Base-by-base conservation (phyloP, 495 filamentous ascomycete species). In the Cenococcum geophilum region DNA sequence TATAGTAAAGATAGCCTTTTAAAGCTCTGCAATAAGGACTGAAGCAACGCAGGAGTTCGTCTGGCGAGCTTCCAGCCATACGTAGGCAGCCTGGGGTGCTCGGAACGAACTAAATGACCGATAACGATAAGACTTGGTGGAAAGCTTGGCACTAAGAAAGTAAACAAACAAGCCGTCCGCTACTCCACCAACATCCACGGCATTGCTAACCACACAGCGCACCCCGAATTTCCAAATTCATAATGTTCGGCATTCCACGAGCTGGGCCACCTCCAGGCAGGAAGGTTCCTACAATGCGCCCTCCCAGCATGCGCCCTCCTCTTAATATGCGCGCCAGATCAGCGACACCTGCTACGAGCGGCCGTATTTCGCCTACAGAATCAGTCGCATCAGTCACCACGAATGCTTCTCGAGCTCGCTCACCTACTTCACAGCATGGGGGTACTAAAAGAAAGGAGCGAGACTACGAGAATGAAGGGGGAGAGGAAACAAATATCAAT, bases 401-500 rank as follows among this genome's bases (percentile, higher is more conserved):
- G 18, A 78, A 81, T n/a, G 67, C 77, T 8, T 80, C 81, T 35
- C 70, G 75, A 43, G 67, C 75, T 9, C 75, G 77, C 58, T 75
- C 76, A 12, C 81, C 77, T n/a, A 71, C 75, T 11, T 76, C 74
- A 10, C 62, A 74, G 1, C 74, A 71, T 56, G 68, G 70, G 60
- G 80, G 82, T 53, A 78, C 74, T 14, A 92, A 93, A 77, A 79
- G 90, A 61, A 93, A 93, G 69, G 86, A 91, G 66, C 81, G 89
- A 68, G 89, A 95, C 43, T 91, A 83, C 69, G 90, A 95, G 56
- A 72, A 83, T 49, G 83, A 87, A 54, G 79, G 79, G 23, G 82
- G 81, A 37, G 84, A 90, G 60, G 91, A 95, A 72, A 97, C 93
- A 1, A 97, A 95, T 73, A 98, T 98, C 71, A 91, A 95, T 73